A percentile compares a stretch with the other conserved stretches of the same genome.
Evolutionary conservation across 73 alveolate genomes (phyloP).

Genomic region (Paramecium sexaurelia): DNA sequence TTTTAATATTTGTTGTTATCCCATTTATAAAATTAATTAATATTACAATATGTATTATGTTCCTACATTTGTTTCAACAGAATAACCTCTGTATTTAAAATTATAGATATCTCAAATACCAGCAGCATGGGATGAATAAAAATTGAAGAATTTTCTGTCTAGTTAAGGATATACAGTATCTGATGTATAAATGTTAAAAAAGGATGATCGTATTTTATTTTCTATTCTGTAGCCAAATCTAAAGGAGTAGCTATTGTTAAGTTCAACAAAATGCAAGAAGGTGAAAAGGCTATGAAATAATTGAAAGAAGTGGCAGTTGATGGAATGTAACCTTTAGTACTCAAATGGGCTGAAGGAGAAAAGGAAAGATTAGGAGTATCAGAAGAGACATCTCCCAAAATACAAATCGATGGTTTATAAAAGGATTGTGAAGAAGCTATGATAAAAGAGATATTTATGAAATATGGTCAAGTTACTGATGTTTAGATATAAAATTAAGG

Average conservation of each 20-base stretch:
- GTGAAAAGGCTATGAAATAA: slow-evolving; percentile 10
- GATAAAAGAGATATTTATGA: slow-evolving; percentile 9
- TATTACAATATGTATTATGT: neutral
- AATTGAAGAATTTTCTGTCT: neutral
- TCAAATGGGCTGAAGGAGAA: slow-evolving; percentile 67
- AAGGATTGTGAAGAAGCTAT: slow-evolving; percentile 62
- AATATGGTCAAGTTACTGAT: slow-evolving; percentile 37
- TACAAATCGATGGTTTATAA: slow-evolving; percentile 43
- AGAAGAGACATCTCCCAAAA: slow-evolving; percentile 48
- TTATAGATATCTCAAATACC: neutral
- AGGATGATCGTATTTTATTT: neutral
- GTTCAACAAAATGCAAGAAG: slow-evolving; percentile 30
- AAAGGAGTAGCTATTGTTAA: slow-evolving; percentile 3
- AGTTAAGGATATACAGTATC: neutral
- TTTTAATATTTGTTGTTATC: neutral
- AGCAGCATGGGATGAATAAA: slow-evolving; percentile 1
- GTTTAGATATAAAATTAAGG: neutral
- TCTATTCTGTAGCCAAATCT: neutral
- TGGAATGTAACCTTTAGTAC: slow-evolving; percentile 21
- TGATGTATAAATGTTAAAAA: neutral
- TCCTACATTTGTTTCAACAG: neutral
- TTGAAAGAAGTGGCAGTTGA: slow-evolving; percentile 22
- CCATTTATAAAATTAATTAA: neutral
- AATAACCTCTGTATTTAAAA: neutral
- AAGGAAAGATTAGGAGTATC: slow-evolving; percentile 65